A percentile compares a stretch with the other conserved stretches of the same genome.
phyloP scores from a whole-genome alignment of 768 basidiomycete genomes.

The Lentinula guzmanii region DNA sequence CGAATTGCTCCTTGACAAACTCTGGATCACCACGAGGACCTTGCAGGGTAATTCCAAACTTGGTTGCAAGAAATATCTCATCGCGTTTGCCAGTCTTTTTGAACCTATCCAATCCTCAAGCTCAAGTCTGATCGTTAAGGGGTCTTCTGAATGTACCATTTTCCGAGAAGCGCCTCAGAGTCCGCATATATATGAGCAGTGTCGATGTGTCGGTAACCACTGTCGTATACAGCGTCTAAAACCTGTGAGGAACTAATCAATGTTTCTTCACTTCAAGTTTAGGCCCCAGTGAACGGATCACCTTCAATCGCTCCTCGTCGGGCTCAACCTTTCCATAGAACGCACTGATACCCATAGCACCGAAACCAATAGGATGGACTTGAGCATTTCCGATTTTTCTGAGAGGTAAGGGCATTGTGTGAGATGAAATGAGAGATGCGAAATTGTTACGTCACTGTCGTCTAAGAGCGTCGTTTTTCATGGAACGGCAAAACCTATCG shows the following conservation, averaged over 20 bases:
- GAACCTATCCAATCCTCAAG: constrained; percentile 27
- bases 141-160: constrained; percentile 24
- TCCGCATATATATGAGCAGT: constrained; percentile 40
- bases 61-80: constrained; percentile 60
- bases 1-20: constrained; percentile 26
- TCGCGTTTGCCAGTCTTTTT: constrained; percentile 42
- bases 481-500: too few relatives aligned
- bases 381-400: constrained; percentile 14
- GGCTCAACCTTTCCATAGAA: constrained; percentile 11
- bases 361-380: constrained; percentile 22
- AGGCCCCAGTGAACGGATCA: not conserved
- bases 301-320: constrained; percentile 16
- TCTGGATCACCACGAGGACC: constrained; percentile 7
- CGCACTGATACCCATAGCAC: constrained; percentile 24
- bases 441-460: too few relatives aligned
- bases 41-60: constrained; percentile 23
- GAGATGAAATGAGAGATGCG: too few relatives aligned
- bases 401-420: not conserved
- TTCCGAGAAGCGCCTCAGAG: constrained; percentile 36
- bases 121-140: not conserved
- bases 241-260: constrained; percentile 14
- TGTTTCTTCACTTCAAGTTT: not conserved
- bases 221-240: constrained; percentile 29
- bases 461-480: too few relatives aligned
- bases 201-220: constrained; percentile 30